phyloP scores from a whole-genome alignment of 805 yeast species.

The Gaillardinia entomophila region DNA sequence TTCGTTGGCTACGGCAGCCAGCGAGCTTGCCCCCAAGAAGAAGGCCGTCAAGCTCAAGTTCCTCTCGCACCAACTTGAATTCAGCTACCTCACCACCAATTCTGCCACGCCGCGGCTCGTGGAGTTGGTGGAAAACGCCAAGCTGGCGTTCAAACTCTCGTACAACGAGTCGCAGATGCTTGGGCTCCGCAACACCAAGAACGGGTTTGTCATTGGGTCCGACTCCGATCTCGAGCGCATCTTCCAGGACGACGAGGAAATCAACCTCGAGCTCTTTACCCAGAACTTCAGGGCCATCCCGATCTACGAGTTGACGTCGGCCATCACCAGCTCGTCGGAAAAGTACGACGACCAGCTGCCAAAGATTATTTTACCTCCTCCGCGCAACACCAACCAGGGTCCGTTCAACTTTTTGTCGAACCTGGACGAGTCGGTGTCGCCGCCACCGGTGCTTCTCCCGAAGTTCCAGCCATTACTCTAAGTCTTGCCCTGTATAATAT shows the following conservation, averaged over 20 bases:
- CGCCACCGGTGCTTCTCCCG: conserved; percentile 21
- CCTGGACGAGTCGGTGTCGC: conserved; percentile 12
- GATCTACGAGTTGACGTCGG: conserved; percentile 30
- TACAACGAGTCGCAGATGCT: conserved; percentile 11
- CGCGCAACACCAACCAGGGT: conserved; percentile 4
- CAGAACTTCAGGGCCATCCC: conserved; percentile 30
- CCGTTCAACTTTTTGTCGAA: neutral
- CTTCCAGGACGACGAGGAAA: conserved; percentile 21
- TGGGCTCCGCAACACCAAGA: conserved; percentile 20
- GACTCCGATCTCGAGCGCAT: conserved; percentile 36
- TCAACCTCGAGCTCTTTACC: conserved; percentile 33
- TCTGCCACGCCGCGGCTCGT: conserved; percentile 75
- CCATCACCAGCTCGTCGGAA: conserved; percentile 16
- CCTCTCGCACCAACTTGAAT: conserved; percentile 50
- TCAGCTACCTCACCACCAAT: conserved; percentile 57
- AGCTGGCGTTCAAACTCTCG: conserved; percentile 53
- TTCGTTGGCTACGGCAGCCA: conserved; percentile 32
- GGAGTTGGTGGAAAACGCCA: conserved; percentile 77
- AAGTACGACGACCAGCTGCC: conserved; percentile 10
- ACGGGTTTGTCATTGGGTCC: conserved; percentile 20
- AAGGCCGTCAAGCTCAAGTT: conserved; percentile 42
- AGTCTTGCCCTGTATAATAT: neutral
- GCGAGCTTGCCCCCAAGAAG: conserved; percentile 11
- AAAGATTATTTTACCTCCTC: conserved; percentile 31
- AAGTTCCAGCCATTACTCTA: conserved; percentile 27